Evolutionary conservation across 768 basidiomycete genomes (phyloP), one percentile per base, ranked within the genome.

Genomic region (Mycena galericulata): DNA sequence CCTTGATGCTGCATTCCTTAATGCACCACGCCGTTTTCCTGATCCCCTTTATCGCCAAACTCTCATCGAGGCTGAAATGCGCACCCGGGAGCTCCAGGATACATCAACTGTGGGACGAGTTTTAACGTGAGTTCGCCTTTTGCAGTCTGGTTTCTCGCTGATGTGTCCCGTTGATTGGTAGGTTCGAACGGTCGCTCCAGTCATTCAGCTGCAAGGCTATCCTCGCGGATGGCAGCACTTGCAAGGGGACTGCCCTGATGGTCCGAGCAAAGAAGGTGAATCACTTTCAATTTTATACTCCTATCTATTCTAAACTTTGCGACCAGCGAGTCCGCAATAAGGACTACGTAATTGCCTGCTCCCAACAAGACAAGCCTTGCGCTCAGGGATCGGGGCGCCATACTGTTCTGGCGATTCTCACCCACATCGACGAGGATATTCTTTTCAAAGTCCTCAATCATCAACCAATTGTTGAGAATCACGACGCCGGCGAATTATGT

Each of bases 21-120:
- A 34, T 8, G 43, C 45, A 30, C 43, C 40, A 22, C 26, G 58
- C n/a, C 58, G 58, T 32, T 47, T 30, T 47, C 58, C 27, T 41
- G 45, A 60, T 27, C 45, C 40, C 29, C 11, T 43, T 5, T 29
- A 60, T 41, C 58, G 56, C 24, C 36, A 40, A 40, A 43, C 22
- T 29, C 27, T 60, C 7, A 45, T 60, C 24, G 58, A 60, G 7
- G 58, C 58, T 22, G 58, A 60, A 32, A 49, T 47, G 40, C 58
- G 58, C 30, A 45, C 43, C 11, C 58, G 58, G 20, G 58, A 60
- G 58, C 41, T 60, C 11, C 58, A 60, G 45, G 58, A 60, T 34
- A 60, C 45, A 27, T 30, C 58, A 7, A 14, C 41, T n/a, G 57
- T 59, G 22, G 57, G 57, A 22, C 57, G 43, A 15, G 57, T 32